phyloP scores from a whole-genome alignment of 108 stramenopile genomes.

The Fragilariopsis cylindrus region DNA sequence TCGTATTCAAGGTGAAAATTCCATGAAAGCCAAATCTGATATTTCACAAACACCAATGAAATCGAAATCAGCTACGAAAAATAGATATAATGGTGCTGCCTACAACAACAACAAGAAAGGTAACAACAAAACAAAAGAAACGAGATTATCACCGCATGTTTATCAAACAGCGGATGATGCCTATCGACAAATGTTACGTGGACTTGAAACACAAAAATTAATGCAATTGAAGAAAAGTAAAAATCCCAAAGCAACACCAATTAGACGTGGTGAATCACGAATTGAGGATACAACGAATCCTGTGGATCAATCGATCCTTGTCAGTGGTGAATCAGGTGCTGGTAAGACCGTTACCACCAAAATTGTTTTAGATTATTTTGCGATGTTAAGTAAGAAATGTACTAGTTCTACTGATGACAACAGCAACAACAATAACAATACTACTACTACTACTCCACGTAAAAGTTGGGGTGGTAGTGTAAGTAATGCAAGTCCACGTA shows the following conservation, averaged over 20 bases:
- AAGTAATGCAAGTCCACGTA: slow-evolving; percentile 14
- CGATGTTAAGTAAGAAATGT: slow-evolving; percentile 71
- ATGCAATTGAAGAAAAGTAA: slow-evolving; percentile 33
- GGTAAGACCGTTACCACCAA: slow-evolving; percentile 98
- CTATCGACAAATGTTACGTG: slow-evolving; percentile 94
- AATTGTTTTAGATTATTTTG: slow-evolving; percentile 91
- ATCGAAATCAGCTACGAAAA: slow-evolving; percentile 11
- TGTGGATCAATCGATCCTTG: slow-evolving; percentile 90
- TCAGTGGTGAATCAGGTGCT: slow-evolving; percentile 93
- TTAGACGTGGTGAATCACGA: slow-evolving; percentile 8
- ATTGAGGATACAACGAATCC: slow-evolving; percentile 23
- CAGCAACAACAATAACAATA: slow-evolving; percentile 4
- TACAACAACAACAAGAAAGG: slow-evolving; percentile 40
- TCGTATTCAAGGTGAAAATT: slow-evolving; percentile 63
- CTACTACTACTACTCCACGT: too few relatives aligned
- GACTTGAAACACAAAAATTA: slow-evolving; percentile 62
- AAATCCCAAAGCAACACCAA: not conserved
- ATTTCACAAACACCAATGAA: slow-evolving; percentile 13
- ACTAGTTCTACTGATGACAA: slow-evolving; percentile 4
- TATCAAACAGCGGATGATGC: slow-evolving; percentile 94
- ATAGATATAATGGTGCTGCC: slow-evolving; percentile 18
- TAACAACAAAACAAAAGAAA: slow-evolving; percentile 19
- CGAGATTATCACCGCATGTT: slow-evolving; percentile 87
- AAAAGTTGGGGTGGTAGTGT: not conserved
- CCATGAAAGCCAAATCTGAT: not conserved